Evolutionary conservation across 2,329 filamentous ascomycete genomes (phyloP).

Genomic region (Rhynchosporium secalis): DNA sequence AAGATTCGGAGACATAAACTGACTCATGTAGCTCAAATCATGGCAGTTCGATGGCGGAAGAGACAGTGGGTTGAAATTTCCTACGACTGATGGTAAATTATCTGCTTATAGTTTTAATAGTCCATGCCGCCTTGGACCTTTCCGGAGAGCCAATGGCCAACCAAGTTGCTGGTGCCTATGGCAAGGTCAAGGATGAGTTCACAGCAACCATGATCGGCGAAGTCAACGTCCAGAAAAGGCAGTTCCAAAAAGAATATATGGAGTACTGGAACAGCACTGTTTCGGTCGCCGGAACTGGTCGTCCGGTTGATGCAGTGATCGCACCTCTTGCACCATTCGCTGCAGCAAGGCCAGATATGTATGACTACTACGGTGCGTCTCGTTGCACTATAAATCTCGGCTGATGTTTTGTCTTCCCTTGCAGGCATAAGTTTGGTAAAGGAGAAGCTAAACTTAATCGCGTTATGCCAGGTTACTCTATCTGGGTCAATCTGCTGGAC

Average conservation of each 20-base stretch:
- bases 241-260: slow-evolving; percentile 58
- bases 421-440: slow-evolving; percentile 22
- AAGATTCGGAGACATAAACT: background rate
- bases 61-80: slow-evolving; percentile 40
- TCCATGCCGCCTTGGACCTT: slow-evolving; percentile 50
- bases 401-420: slow-evolving; percentile 14
- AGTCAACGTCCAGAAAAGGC: slow-evolving; percentile 52
- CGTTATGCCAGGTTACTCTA: slow-evolving; percentile 25
- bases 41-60: slow-evolving; percentile 52
- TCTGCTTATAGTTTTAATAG: slow-evolving; percentile 19
- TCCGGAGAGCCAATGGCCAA: slow-evolving; percentile 53
- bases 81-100: background rate
- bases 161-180: slow-evolving; percentile 28
- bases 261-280: slow-evolving; percentile 47
- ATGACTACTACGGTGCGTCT: slow-evolving; percentile 43
- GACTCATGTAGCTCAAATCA: slow-evolving; percentile 26
- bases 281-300: slow-evolving; percentile 31
- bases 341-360: slow-evolving; percentile 47
- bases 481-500: slow-evolving; percentile 52
- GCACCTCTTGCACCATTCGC: slow-evolving; percentile 52
- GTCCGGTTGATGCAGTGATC: slow-evolving; percentile 57
- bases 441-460: slow-evolving; percentile 25
- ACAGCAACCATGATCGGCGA: slow-evolving; percentile 37
- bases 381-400: background rate
- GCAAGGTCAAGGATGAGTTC: slow-evolving; percentile 39